A percentile compares a stretch with the other conserved stretches of the same genome.
Conservation (phyloP, 441 rosid species). For the Euphorbia corollata region DNA sequence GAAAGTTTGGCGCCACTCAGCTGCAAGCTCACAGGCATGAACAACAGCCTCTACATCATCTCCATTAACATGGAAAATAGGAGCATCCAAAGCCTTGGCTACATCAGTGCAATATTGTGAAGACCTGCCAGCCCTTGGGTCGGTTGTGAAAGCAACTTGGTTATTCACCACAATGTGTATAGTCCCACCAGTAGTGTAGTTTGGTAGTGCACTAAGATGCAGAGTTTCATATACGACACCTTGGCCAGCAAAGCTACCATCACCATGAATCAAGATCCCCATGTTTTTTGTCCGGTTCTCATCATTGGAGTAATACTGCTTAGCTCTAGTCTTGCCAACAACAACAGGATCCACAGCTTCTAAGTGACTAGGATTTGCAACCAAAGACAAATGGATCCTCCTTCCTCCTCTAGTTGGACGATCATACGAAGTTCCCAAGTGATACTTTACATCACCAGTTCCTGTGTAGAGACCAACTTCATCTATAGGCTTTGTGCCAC, state of each 20-base stretch:
- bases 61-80: conserved; percentile 87
- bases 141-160: conserved; percentile 97
- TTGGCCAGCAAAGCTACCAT: conserved; percentile 98
- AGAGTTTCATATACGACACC: conserved; percentile 96
- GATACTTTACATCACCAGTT: conserved; percentile 98
- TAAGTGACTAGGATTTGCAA: conserved; percentile 96
- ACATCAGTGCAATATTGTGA: conserved; percentile 96
- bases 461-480: conserved; percentile 93
- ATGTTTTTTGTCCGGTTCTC: conserved; percentile 60
- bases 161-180: conserved; percentile 95
- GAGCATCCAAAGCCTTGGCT: conserved; percentile 91
- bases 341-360: conserved; percentile 98
- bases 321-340: conserved; percentile 94
- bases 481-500: conserved; percentile 79
- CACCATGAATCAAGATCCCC: conserved; percentile 90
- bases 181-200: conserved; percentile 91
- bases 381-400: conserved; percentile 86
- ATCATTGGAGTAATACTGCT: conserved; percentile 84
- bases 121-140: conserved; percentile 88
- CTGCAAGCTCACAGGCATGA: conserved; percentile 90
- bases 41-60: conserved; percentile 97
- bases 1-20: conserved; percentile 96
- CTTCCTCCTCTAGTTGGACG: conserved; percentile 94
- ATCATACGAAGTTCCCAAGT: conserved; percentile 92
- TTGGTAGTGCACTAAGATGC: conserved; percentile 93